These are phyloP conservation scores for Myxozyma vanderwaltii DNA, from an alignment of 805 yeast species.

Conservation along the genomic window DNA sequence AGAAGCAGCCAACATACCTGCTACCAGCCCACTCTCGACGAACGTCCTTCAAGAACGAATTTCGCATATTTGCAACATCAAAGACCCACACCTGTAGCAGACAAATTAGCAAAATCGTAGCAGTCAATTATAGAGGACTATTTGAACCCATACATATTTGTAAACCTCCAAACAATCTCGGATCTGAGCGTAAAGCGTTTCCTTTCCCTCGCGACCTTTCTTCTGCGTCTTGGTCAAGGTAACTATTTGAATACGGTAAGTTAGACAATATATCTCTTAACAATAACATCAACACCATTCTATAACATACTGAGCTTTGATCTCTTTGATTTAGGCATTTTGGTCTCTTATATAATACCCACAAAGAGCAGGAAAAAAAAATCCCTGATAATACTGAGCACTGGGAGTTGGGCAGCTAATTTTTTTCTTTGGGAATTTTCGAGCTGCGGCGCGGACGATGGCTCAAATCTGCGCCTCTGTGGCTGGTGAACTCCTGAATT, in stretches of 20 bases:
- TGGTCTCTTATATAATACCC: not conserved
- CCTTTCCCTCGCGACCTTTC: constrained; percentile 92
- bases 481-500: constrained; percentile 11
- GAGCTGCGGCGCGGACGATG: constrained; percentile 5
- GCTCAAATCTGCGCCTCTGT: not conserved
- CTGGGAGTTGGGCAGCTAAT: constrained; percentile 12
- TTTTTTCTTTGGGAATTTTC: constrained; percentile 7
- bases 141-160: constrained; percentile 53
- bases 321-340: constrained; percentile 96
- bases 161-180: constrained; percentile 76
- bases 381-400: not conserved
- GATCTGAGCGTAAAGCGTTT: constrained; percentile 85
- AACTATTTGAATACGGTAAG: constrained; percentile 46
- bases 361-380: not conserved
- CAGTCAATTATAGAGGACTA: not conserved
- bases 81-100: constrained; percentile 64
- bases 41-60: constrained; percentile 91
- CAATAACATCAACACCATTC: too few species aligned
- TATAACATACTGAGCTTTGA: constrained; percentile 65
- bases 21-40: constrained; percentile 93
- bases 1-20: constrained; percentile 37
- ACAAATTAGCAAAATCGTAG: not conserved
- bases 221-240: constrained; percentile 95
- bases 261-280: too few species aligned
- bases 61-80: constrained; percentile 87